phyloP scores from a whole-genome alignment of 805 yeast genomes.

The Pichia californica region DNA sequence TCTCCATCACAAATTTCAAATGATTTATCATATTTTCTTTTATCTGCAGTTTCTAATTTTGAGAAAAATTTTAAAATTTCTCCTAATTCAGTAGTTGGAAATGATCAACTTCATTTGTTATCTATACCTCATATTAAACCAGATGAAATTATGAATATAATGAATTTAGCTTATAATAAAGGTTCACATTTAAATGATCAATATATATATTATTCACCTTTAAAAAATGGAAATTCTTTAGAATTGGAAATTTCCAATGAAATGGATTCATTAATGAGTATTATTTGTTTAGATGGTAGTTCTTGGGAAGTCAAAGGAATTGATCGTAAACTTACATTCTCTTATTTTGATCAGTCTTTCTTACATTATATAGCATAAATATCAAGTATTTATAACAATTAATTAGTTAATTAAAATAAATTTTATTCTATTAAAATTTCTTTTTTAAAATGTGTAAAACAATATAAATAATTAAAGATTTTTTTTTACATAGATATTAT shows the following conservation, averaged over 20 bases:
- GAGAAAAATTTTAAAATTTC: conserved; percentile 60
- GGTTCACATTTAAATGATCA: conserved; percentile 48
- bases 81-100: conserved; percentile 46
- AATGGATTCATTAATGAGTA: conserved; percentile 23
- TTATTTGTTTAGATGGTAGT: conserved; percentile 67
- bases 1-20: neutral
- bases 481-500: neutral
- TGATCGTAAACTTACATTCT: neutral
- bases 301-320: conserved; percentile 4
- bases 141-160: conserved; percentile 42
- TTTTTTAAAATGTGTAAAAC: too few relatives aligned
- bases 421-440: too few relatives aligned
- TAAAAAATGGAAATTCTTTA: neutral
- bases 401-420: neutral
- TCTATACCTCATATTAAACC: conserved; percentile 34
- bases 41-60: conserved; percentile 48
- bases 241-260: conserved; percentile 1
- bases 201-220: conserved; percentile 39
- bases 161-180: conserved; percentile 48
- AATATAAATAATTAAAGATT: neutral
- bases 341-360: neutral
- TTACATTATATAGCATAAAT: neutral
- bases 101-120: conserved; percentile 39
- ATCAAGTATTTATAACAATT: neutral
- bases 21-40: conserved; percentile 50